Conservation (phyloP, 805 yeast species). For the Suhomyces sp. region DNA sequence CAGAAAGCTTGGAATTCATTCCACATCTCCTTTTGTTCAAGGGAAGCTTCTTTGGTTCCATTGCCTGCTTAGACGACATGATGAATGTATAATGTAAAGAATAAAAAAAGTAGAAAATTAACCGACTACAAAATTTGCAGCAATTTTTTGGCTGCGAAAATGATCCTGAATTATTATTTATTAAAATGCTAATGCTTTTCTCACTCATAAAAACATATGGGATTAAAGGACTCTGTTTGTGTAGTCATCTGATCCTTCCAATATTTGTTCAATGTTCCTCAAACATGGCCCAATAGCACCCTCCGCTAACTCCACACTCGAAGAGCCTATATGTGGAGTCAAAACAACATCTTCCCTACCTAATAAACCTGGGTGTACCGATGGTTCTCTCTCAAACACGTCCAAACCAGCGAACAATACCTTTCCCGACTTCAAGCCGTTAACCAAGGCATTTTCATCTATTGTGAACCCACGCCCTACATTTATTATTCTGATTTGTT, state of each 20-base stretch:
- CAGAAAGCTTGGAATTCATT: neutral
- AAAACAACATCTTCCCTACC: constrained; percentile 23
- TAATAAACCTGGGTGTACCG: constrained; percentile 16
- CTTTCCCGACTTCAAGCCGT: constrained; percentile 21
- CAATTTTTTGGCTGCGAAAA: neutral
- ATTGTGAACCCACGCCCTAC: constrained; percentile 24
- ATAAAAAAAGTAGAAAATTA: neutral
- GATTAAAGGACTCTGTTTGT: neutral
- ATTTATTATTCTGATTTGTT: constrained; percentile 22
- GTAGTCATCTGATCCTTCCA: neutral
- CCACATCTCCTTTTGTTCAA: neutral
- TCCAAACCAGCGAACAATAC: constrained; percentile 26
- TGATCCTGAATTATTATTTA: neutral
- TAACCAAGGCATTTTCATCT: constrained; percentile 24
- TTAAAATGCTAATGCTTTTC: neutral
- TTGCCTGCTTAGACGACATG: neutral
- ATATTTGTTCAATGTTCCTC: constrained; percentile 18
- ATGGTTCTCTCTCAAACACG: constrained; percentile 25
- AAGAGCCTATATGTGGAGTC: constrained; percentile 26
- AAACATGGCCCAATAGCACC: constrained; percentile 7
- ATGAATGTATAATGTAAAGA: neutral
- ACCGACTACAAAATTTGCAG: neutral
- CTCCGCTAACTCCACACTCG: constrained; percentile 15
- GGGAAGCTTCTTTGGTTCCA: neutral
- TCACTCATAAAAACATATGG: neutral